Evolutionary conservation across 2,329 filamentous ascomycete species (phyloP).

Genomic region (Kalmusia sp.): DNA sequence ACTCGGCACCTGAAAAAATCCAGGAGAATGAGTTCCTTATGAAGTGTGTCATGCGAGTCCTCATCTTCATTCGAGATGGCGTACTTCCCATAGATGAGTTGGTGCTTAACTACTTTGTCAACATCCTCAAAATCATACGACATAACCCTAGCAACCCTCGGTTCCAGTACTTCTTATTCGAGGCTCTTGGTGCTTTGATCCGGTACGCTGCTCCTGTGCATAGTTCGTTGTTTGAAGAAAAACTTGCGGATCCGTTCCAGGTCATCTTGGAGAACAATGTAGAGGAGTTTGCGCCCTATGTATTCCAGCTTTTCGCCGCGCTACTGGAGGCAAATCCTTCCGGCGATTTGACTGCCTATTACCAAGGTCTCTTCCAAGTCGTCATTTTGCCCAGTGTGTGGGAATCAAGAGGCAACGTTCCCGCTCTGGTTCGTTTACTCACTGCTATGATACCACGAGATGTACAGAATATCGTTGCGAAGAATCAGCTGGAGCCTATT

Average conservation of each 20-base stretch:
- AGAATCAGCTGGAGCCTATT: slow-evolving; percentile 84
- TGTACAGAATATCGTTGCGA: slow-evolving; percentile 72
- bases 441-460: slow-evolving; percentile 83
- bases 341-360: slow-evolving; percentile 79
- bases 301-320: slow-evolving; percentile 93
- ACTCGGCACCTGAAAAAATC: slow-evolving; percentile 85
- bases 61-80: slow-evolving; percentile 90
- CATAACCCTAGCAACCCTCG: slow-evolving; percentile 95
- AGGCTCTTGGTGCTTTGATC: slow-evolving; percentile 89
- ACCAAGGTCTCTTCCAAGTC: slow-evolving; percentile 78
- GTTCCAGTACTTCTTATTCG: slow-evolving; percentile 99
- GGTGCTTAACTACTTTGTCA: slow-evolving; percentile 83
- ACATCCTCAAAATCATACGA: slow-evolving; percentile 90
- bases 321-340: slow-evolving; percentile 86
- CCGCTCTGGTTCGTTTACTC: slow-evolving; percentile 84
- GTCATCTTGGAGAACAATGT: slow-evolving; percentile 82
- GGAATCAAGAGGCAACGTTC: slow-evolving; percentile 92
- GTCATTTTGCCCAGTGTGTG: slow-evolving; percentile 84
- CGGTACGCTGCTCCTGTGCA: slow-evolving; percentile 74
- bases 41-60: slow-evolving; percentile 96
- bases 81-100: slow-evolving; percentile 76
- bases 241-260: slow-evolving; percentile 84
- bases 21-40: slow-evolving; percentile 99
- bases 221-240: slow-evolving; percentile 76
- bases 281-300: slow-evolving; percentile 92